These are phyloP conservation scores for Psilocybe azurescens DNA, from an alignment of 768 basidiomycete species.

Conservation along the genomic window DNA sequence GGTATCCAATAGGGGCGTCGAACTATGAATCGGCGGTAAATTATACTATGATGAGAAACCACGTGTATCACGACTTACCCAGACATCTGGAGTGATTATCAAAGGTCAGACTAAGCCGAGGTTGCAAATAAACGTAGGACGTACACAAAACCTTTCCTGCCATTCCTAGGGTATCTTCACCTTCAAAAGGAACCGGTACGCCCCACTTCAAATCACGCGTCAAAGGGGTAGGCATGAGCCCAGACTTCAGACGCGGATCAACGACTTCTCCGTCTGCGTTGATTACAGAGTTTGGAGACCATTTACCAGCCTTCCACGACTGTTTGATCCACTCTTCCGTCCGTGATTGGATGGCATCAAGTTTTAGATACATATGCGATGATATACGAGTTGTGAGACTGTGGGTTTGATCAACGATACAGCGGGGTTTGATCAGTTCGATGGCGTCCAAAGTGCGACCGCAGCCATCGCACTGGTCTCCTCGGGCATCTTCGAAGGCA, in stretches of 20 bases:
- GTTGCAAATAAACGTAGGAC: slow-evolving; percentile 34
- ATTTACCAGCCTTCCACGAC: slow-evolving; percentile 82
- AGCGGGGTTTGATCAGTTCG: slow-evolving; percentile 94
- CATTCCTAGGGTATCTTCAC: slow-evolving; percentile 84
- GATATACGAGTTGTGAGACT: slow-evolving; percentile 76
- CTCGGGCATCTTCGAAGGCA: slow-evolving; percentile 90
- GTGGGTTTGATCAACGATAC: slow-evolving; percentile 84
- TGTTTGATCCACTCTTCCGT: slow-evolving; percentile 89
- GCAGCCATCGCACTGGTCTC: slow-evolving; percentile 97
- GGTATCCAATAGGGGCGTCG: slow-evolving; percentile 96
- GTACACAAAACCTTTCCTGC: slow-evolving; percentile 93
- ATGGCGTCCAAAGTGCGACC: slow-evolving; percentile 91
- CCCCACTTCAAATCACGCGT: slow-evolving; percentile 97
- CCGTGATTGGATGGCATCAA: slow-evolving; percentile 81
- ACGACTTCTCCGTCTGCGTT: slow-evolving; percentile 88
- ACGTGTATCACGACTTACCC: slow-evolving; percentile 60
- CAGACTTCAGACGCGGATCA: slow-evolving; percentile 85
- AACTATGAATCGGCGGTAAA: slow-evolving; percentile 57
- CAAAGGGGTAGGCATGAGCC: slow-evolving; percentile 87
- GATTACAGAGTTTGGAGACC: slow-evolving; percentile 93
- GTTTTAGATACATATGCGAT: slow-evolving; percentile 89
- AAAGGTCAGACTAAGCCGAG: slow-evolving; percentile 10
- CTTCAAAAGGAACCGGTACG: slow-evolving; percentile 85
- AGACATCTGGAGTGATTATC: slow-evolving; percentile 68
- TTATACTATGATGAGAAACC: slow-evolving; percentile 15